Evolutionary conservation across 257 asterid species (phyloP).

Genomic region (Marsdenia floribunda): DNA sequence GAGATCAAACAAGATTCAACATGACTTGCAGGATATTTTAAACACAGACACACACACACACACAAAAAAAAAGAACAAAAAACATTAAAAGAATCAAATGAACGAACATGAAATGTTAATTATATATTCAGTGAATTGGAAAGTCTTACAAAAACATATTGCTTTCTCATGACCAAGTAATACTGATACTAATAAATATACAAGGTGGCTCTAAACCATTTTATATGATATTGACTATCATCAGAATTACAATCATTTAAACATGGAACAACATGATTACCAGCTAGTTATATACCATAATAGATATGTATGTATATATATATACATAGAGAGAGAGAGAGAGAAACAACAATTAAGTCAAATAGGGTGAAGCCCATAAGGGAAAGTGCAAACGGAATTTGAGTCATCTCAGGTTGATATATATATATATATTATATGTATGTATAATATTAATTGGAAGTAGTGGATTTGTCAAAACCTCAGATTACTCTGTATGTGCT

Average conservation of each 20-base stretch:
- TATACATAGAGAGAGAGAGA: no score
- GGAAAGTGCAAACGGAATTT: not conserved
- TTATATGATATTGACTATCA: not conserved
- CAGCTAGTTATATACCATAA: not conserved
- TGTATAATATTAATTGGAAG: not conserved
- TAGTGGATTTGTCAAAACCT: not conserved
- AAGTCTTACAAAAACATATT: not conserved
- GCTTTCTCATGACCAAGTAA: no score
- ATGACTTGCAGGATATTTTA: not conserved
- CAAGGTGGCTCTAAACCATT: not conserved
- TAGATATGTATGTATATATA: no score
- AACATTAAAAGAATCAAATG: not conserved
- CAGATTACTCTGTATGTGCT: not conserved
- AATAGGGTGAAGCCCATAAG: no score
- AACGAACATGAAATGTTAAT: no score
- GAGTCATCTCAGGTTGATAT: not conserved
- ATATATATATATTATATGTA: no score
- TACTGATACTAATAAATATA: no score
- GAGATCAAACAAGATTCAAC: conserved; percentile 1
- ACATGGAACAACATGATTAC: not conserved
- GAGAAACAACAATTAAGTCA: not conserved
- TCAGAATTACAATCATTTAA: not conserved
- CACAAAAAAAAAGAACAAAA: not conserved
- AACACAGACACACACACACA: not conserved
- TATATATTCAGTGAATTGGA: not conserved